Conservation (phyloP, 208 protist species). For the Leishmania tropica region DNA sequence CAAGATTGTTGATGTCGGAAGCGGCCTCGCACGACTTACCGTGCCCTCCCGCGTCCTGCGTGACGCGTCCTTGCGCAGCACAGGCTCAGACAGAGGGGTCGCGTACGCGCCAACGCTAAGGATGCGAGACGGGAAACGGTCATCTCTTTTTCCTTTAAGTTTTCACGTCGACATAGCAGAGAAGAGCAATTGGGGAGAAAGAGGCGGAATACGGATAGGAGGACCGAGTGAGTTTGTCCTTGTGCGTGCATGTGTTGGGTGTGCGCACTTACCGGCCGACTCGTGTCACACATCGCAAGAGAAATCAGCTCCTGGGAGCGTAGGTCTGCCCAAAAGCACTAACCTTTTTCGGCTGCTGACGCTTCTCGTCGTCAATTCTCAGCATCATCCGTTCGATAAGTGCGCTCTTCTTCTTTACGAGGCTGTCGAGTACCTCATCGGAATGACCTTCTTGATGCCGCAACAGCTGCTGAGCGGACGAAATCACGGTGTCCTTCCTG, state of each 20-base stretch:
- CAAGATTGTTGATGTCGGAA: background rate
- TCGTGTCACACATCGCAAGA: background rate
- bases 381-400: slow-evolving; percentile 9
- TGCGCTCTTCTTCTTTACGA: slow-evolving; percentile 5
- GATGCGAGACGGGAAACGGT: too few species aligned
- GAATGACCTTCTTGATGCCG: slow-evolving; percentile 5
- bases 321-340: background rate
- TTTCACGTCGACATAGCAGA: background rate
- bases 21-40: background rate
- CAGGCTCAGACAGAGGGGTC: too few species aligned
- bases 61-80: too few species aligned
- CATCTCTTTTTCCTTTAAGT: background rate
- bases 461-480: slow-evolving; percentile 8
- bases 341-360: too few species aligned
- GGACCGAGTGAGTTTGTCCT: background rate
- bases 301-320: background rate
- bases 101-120: background rate
- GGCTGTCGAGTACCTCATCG: background rate
- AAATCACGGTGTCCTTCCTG: slow-evolving; percentile 21
- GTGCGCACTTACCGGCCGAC: background rate
- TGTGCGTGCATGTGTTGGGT: background rate
- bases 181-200: background rate
- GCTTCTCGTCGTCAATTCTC: background rate
- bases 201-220: background rate
- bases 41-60: too few species aligned